phyloP scores from a whole-genome alignment of 768 basidiomycete species.

The Tricholomella constricta region DNA sequence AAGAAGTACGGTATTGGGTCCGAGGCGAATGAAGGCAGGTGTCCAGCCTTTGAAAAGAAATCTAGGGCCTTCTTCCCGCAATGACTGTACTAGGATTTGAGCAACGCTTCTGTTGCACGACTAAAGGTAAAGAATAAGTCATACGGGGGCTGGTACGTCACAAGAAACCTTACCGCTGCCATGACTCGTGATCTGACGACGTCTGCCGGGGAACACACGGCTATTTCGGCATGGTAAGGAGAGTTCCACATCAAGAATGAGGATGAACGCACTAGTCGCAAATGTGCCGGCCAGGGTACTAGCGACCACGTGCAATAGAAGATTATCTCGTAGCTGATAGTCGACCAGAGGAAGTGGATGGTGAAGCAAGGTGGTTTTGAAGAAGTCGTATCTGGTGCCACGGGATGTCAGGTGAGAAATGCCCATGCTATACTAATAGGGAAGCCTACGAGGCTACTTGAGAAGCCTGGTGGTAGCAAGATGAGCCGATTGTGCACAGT shows the following conservation, averaged over 20 bases:
- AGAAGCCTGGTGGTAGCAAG: slow-evolving; percentile 50
- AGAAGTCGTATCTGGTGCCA: slow-evolving; percentile 66
- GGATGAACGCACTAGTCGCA: slow-evolving; percentile 63
- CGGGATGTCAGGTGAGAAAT: background rate
- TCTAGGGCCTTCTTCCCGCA: slow-evolving; percentile 71
- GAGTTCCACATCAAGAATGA: background rate
- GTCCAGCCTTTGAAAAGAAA: slow-evolving; percentile 92
- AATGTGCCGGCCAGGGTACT: slow-evolving; percentile 74
- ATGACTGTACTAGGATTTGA: slow-evolving; percentile 56
- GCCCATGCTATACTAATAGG: background rate
- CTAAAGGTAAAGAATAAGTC: slow-evolving; percentile 31
- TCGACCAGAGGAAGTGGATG: slow-evolving; percentile 55
- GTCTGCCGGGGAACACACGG: slow-evolving; percentile 78
- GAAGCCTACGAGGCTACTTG: slow-evolving; percentile 80
- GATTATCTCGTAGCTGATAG: slow-evolving; percentile 64
- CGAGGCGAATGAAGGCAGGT: slow-evolving; percentile 81
- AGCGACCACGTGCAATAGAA: slow-evolving; percentile 66
- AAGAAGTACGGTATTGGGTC: slow-evolving; percentile 81
- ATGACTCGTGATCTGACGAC: slow-evolving; percentile 77
- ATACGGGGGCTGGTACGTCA: slow-evolving; percentile 4
- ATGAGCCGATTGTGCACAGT: background rate
- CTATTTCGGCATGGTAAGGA: slow-evolving; percentile 34
- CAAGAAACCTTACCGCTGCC: slow-evolving; percentile 56
- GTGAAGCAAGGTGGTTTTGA: slow-evolving; percentile 61
- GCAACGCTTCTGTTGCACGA: slow-evolving; percentile 49